Evolutionary conservation across 2,329 filamentous ascomycete genomes (phyloP).

Genomic region (Talaromyces sp.): DNA sequence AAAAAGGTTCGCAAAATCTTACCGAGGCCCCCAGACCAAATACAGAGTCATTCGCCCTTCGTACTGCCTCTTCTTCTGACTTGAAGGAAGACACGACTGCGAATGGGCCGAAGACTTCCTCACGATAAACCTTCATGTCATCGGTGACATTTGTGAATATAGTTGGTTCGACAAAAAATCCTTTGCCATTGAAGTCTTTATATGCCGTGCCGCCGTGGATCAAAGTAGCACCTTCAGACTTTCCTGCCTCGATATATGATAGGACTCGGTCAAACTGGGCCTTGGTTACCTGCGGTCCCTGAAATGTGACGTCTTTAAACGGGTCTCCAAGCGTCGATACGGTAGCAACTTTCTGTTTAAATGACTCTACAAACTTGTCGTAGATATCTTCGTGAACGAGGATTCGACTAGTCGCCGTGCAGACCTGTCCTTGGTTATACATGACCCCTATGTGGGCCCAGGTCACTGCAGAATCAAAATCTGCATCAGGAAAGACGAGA

Average conservation of each 20-base stretch:
- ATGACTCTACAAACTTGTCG: conserved; percentile 33
- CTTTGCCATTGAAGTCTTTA: conserved; percentile 27
- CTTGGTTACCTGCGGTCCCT: conserved; percentile 59
- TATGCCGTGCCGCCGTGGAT: conserved; percentile 42
- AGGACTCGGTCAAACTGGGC: conserved; percentile 57
- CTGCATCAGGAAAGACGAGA: conserved; percentile 51
- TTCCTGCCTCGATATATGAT: conserved; percentile 51
- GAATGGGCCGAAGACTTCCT: conserved; percentile 59
- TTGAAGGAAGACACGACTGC: conserved; percentile 57
- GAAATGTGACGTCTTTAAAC: conserved; percentile 22
- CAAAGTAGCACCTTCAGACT: conserved; percentile 48
- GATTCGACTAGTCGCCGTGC: conserved; percentile 49
- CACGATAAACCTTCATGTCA: conserved; percentile 47
- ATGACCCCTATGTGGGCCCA: conserved; percentile 46
- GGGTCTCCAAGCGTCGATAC: conserved; percentile 16
- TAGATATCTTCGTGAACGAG: conserved; percentile 56
- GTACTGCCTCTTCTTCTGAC: conserved; percentile 41
- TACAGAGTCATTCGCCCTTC: conserved; percentile 37
- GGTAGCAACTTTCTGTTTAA: conserved; percentile 40
- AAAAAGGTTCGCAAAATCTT: no score
- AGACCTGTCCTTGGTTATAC: conserved; percentile 53
- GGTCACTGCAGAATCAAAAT: conserved; percentile 29
- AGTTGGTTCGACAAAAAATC: conserved; percentile 53
- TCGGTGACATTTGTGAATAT: conserved; percentile 53
- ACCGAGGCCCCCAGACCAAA: conserved; percentile 39